Evolutionary conservation across 2,329 filamentous ascomycete species (phyloP), one percentile per base, ranked within the genome.

Genomic region (Pseudocercospora vitis): DNA sequence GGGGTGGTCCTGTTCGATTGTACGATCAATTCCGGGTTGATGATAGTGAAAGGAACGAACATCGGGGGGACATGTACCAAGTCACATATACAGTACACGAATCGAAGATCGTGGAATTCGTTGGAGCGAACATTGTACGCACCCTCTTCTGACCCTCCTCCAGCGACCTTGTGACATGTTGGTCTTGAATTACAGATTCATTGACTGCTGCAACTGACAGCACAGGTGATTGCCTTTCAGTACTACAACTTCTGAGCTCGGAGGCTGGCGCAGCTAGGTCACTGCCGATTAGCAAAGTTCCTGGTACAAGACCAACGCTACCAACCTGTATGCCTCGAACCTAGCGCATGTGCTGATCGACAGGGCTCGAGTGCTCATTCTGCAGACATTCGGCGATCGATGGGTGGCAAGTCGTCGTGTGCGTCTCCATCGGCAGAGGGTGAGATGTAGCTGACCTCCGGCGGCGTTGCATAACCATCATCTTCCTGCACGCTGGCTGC

Each of bases 31-130:
- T 18, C 37, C 9, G 21, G 37, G 24, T 7, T 29, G 26, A 29
- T 29, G 26, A 29, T 6, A 29, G 26, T 6, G 11, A 12, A 21
- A 23, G 19, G 19, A 42, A 45, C n/a, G 42, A 16, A 14, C 5
- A n/a, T 14, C 29, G 42, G 42, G 42, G 26, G 18, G n/a, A 11
- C 18, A 45, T 45, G 24, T 45, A 28, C 14, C 21, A 48, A 16
- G 16, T 33, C 29, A 11, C 45, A 16, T 48, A 33, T 26, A 14
- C 46, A 35, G 46, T 28, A 33, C 46, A 48, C 29, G 46, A 48
- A 48, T 35, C 23, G 28, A 48, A 19, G 12, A 26, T 37, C 21
- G 23, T 28, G 42, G 14, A 18, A 45, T 29, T 31, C 12, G n/a
- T 14, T 18, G 9, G 42, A 14, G n/a, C 14, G n/a, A 11, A 16